phyloP scores from a whole-genome alignment of 1,284 basidiomycete species.

The Marasmius oreades region DNA sequence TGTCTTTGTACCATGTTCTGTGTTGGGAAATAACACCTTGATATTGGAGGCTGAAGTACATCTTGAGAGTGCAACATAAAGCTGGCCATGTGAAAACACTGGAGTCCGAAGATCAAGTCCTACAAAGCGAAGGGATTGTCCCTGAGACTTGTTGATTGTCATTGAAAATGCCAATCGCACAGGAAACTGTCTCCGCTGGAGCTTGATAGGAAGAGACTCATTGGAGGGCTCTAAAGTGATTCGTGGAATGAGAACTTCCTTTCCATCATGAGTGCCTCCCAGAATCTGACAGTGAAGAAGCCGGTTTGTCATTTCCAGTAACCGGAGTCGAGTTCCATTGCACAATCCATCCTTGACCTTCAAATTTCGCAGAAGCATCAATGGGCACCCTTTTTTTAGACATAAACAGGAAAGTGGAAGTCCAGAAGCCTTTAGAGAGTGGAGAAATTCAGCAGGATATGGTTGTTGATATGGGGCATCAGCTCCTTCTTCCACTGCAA shows the following conservation, averaged over 20 bases:
- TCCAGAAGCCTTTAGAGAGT: neutral
- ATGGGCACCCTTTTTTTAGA: neutral
- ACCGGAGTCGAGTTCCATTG: neutral
- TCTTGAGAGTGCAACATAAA: constrained; percentile 30
- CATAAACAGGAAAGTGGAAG: neutral
- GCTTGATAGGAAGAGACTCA: constrained; percentile 9
- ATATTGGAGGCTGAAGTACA: constrained; percentile 16
- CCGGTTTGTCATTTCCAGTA: neutral
- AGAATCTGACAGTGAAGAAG: neutral
- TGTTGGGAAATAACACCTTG: constrained; percentile 15
- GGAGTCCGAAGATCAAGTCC: constrained; percentile 24
- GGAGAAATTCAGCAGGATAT: too few species aligned
- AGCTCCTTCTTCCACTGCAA: too few species aligned
- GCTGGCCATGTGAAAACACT: constrained; percentile 33
- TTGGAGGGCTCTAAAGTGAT: neutral
- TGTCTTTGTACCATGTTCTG: neutral
- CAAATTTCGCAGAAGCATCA: neutral
- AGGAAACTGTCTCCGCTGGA: constrained; percentile 28
- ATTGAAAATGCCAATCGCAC: constrained; percentile 31
- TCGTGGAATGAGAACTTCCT: neutral
- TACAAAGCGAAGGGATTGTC: constrained; percentile 28
- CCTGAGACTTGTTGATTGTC: constrained; percentile 36
- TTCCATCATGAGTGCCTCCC: neutral
- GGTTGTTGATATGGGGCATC: too few species aligned
- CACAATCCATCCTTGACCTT: neutral